Evolutionary conservation across 164 flowering plant species (phyloP), one percentile per base, ranked within the genome.

Genomic region (Pachysandra terminalis): DNA sequence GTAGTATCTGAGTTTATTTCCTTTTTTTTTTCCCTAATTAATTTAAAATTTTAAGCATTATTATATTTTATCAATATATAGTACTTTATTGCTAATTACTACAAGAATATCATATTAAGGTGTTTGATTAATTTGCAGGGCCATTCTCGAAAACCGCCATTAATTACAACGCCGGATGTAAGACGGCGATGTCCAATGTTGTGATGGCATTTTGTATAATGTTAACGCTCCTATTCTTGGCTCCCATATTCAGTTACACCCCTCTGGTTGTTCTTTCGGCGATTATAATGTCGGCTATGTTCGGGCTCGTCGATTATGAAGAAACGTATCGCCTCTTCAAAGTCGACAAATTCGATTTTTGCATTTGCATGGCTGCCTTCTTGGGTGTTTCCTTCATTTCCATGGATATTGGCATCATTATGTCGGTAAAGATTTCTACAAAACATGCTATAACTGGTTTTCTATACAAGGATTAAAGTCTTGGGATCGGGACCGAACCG

Each of bases 111-210:
- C 37, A 32, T 32, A 32, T 32, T 32, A 32, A 32, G 3, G 3
- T 3, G 7, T 3, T 32, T 48, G 19, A 35, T 56, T 63, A 2
- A 19, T 80, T 40, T 75, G 54, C 80, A 91, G 98, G 97, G 53
- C 96, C 96, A 63, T 95, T 95, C 77, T 95, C 99, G 0, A 88
- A 87, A 68, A 78, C 99, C 0, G 99, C 98, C 0, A 98, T 95
- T 53, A 95, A 95, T 56, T 80, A 51, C 75, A 92, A 80, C 35
- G 91, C 99, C 0, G 99, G 99, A 7, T 81, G 89, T 58, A 86
- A 70, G 66, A 86, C 94, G 1, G 74, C 81, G 24, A 84, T 86
- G 89, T 77, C 99, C 0, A 92, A 92, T 58, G 68, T 87, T 13
- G 91, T 95, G 22, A 88, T 87, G 95, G 72, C 90, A 0, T 0